These are phyloP conservation scores for Geranium rotundifolium DNA, from an alignment of 345 rosid species.

Conservation along the genomic window DNA sequence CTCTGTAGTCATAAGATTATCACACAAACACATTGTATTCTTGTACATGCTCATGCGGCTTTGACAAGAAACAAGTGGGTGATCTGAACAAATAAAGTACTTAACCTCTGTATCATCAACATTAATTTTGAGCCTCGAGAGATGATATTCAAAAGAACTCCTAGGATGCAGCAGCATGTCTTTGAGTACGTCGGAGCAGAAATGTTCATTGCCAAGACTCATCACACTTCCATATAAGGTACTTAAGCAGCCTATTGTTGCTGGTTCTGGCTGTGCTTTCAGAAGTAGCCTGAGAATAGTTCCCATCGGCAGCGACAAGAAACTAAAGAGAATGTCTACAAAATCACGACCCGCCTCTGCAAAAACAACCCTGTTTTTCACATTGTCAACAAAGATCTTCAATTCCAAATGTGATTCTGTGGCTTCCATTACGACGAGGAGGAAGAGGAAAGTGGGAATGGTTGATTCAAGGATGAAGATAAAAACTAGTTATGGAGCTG, in stretches of 20 bases:
- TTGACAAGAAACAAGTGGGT: no score
- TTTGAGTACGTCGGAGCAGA: slow-evolving; percentile 7
- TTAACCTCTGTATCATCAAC: slow-evolving; percentile 6
- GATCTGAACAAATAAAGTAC: slow-evolving; percentile 5
- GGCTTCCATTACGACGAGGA: no score
- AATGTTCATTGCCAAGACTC: slow-evolving; percentile 6
- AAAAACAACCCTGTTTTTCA: slow-evolving; percentile 5
- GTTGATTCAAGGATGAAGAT: no score
- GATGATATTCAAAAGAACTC: slow-evolving; percentile 3
- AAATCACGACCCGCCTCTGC: slow-evolving; percentile 12
- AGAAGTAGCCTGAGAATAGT: slow-evolving; percentile 10
- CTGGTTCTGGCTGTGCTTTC: not conserved
- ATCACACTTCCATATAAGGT: slow-evolving; percentile 15
- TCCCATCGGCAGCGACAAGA: slow-evolving; percentile 9
- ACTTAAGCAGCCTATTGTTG: slow-evolving; percentile 19
- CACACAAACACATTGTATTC: no score
- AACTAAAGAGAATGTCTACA: slow-evolving; percentile 11
- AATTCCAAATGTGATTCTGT: not conserved
- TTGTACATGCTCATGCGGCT: not conserved
- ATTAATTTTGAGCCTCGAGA: slow-evolving; percentile 12
- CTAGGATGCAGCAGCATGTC: slow-evolving; percentile 10
- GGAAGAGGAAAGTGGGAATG: no score
- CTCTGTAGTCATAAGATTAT: no score
- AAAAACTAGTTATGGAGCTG: no score
- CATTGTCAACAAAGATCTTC: slow-evolving; percentile 9